A percentile compares a stretch with the other conserved stretches of the same genome.
Conservation (phyloP, 2,329 filamentous ascomycete genomes). For the Hirsutella rhossiliensis region DNA sequence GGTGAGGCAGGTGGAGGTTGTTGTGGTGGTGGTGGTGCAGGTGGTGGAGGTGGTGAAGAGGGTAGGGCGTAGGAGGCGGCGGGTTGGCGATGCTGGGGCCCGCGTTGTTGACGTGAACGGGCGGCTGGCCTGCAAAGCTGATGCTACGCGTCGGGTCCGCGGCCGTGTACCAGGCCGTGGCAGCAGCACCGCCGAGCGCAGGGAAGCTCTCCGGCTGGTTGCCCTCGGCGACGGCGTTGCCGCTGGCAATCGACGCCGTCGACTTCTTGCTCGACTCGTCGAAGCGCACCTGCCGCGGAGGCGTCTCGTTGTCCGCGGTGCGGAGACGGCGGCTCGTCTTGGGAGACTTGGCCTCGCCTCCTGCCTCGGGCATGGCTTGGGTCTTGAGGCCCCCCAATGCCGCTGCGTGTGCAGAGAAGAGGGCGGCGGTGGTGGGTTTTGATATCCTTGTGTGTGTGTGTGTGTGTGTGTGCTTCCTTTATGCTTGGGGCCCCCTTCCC, state of each 20-base stretch:
- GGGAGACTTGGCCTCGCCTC: slow-evolving; percentile 12
- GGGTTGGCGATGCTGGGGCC: too few species aligned
- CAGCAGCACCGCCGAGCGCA: slow-evolving; percentile 10
- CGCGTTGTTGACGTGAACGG: too few species aligned
- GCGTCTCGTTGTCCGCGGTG: slow-evolving; percentile 7
- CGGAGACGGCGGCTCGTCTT: slow-evolving; percentile 16
- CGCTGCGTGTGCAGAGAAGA: too few species aligned
- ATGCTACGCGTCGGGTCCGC: slow-evolving; percentile 20
- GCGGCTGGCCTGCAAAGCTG: neutral
- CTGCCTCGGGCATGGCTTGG: neutral
- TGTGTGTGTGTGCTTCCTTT: too few species aligned
- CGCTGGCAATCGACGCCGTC: slow-evolving; percentile 4
- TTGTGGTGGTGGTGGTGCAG: slow-evolving; percentile 1
- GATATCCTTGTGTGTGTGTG: too few species aligned
- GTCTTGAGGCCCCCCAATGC: too few species aligned
- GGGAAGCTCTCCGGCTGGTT: slow-evolving; percentile 15
- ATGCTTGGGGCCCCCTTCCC: too few species aligned
- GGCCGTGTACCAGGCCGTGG: slow-evolving; percentile 19
- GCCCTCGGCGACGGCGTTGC: slow-evolving; percentile 2
- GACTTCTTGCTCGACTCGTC: slow-evolving; percentile 2
- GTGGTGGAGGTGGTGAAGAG: neutral
- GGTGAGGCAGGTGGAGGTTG: too few species aligned
- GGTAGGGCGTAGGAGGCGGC: too few species aligned
- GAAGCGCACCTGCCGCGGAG: slow-evolving; percentile 21
- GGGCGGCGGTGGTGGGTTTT: too few species aligned